Evolutionary conservation across 441 rosid species (phyloP), one percentile per base, ranked within the genome.

Genomic region (Theobroma grandiflorum): DNA sequence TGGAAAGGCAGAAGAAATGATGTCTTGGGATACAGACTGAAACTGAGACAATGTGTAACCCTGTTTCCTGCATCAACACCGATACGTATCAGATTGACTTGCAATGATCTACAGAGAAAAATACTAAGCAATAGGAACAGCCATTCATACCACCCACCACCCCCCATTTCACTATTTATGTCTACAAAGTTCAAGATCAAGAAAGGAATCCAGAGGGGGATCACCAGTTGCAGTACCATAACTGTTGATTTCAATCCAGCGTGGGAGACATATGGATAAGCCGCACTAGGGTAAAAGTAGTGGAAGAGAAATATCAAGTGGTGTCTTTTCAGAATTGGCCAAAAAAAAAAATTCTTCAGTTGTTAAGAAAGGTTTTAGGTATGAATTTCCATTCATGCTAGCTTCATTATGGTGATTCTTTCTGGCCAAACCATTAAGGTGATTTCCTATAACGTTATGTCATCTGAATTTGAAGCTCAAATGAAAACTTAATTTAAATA

Each of bases 41-140:
- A 37, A 37, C 64, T 7, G 7, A 42, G 16, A 35, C 15, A 20
- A 16, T n/a, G 40, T 33, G 42, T 33, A n/a, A n/a, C 33, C 35
- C 53, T 40, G 45, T 40, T 55, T 55, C 65, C 76, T 73, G 76
- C 75, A 71, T 31, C 15, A 3, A 52, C 2, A 15, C 12, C 75
- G 10, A 15, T 33, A 16, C 35, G 63, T 6, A 18, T 20, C 20
- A 38, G 35, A 15, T 37, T 37, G 35, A 38, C 37, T 72, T 18
- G 10, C 63, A 72, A 53, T 72, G 18, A 14, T 38, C 50, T 31
- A 31, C 40, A 31, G 9, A 31, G 58, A 70, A 0, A 16, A 33
- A 31, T 8, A 26, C 31, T 26, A 52, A 62, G 66, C 66, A 62
- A 61, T 20, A 67, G n/a, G 15, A 11, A 61, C 8, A 10, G 26